A percentile compares a stretch with the other conserved stretches of the same genome.
These are phyloP conservation scores for Pugionium cornutum DNA, from an alignment of 345 rosid species.

Conservation along the genomic window DNA sequence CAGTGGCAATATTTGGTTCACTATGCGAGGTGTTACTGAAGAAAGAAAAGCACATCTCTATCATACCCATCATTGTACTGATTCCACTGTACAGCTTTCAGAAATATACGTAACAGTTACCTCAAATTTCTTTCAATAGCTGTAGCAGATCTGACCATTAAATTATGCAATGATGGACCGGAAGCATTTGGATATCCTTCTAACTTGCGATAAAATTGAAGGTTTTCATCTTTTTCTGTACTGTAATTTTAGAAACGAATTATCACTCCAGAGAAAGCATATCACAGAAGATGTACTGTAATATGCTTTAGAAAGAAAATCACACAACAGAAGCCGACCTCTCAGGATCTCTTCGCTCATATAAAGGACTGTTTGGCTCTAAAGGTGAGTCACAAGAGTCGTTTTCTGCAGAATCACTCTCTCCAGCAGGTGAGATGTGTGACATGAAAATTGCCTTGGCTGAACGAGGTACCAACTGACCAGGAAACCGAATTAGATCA, in stretches of 20 bases:
- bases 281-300: slow-evolving; percentile 16
- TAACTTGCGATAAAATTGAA: slow-evolving; percentile 61
- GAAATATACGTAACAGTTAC: slow-evolving; percentile 41
- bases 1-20: slow-evolving; percentile 85
- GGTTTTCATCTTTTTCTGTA: slow-evolving; percentile 80
- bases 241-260: slow-evolving; percentile 46
- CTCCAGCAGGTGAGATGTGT: slow-evolving; percentile 87
- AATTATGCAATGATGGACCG: slow-evolving; percentile 63
- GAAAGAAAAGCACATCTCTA: slow-evolving; percentile 19
- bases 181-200: slow-evolving; percentile 68
- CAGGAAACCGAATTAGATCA: slow-evolving; percentile 95
- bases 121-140: slow-evolving; percentile 67
- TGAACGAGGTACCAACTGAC: slow-evolving; percentile 81
- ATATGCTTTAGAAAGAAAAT: slow-evolving; percentile 25
- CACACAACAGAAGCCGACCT: slow-evolving; percentile 49
- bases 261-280: slow-evolving; percentile 31
- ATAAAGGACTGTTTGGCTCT: slow-evolving; percentile 97
- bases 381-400: slow-evolving; percentile 99
- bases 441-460: slow-evolving; percentile 88
- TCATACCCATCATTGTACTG: slow-evolving; percentile 16
- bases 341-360: slow-evolving; percentile 77
- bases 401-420: slow-evolving; percentile 98
- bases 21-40: slow-evolving; percentile 72
- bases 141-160: slow-evolving; percentile 58
- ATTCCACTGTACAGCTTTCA: slow-evolving; percentile 21